Conservation (phyloP, 306 rosid genomes). For the Prunus campanulata region DNA sequence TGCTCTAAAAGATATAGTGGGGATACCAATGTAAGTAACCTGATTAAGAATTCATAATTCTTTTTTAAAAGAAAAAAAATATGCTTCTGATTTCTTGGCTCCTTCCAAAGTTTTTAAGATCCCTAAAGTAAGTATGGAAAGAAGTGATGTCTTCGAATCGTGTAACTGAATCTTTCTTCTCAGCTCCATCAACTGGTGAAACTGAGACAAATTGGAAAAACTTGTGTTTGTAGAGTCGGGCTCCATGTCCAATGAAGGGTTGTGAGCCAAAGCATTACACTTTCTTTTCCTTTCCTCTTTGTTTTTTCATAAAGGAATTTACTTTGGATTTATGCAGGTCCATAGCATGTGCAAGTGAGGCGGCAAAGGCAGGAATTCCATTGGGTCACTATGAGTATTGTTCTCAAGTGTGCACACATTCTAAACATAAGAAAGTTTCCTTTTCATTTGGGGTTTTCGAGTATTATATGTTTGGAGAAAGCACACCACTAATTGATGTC, state of each 20-base stretch:
- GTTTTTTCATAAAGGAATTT: not conserved
- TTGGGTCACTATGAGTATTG: constrained; percentile 29
- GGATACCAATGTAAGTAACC: constrained; percentile 75
- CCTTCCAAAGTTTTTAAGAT: constrained; percentile 1
- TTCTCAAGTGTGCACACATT: constrained; percentile 31
- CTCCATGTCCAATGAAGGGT: not conserved
- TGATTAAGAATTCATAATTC: not conserved
- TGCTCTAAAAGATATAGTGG: constrained; percentile 64
- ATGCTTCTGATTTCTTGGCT: not conserved
- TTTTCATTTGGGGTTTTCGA: not conserved
- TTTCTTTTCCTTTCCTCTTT: not conserved
- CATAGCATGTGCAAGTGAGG: constrained; percentile 39
- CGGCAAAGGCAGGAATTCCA: constrained; percentile 52
- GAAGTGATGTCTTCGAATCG: not conserved
- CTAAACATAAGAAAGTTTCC: not conserved
- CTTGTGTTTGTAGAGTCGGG: not conserved
- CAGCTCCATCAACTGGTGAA: not conserved
- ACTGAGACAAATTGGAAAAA: not conserved
- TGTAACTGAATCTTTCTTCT: not conserved
- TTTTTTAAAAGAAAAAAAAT: not conserved
- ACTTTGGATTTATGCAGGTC: constrained; percentile 28
- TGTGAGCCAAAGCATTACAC: not conserved
- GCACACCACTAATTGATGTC: not conserved
- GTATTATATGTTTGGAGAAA: not conserved
- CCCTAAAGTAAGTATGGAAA: not conserved